Evolutionary conservation across 306 rosid genomes (phyloP).

Genomic region (Cucumis sativus): Cucumber_9930_V3 NC_026656.2:6491501-6492000

Average conservation of each 20-base stretch:
- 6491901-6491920: slow-evolving; percentile 90
- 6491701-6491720: slow-evolving; percentile 76
- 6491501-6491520: slow-evolving; percentile 99
- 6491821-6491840: neutral
- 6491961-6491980: slow-evolving; percentile 86
- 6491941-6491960: slow-evolving; percentile 90
- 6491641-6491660: slow-evolving; percentile 49
- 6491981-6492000: slow-evolving; percentile 78
- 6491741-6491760: slow-evolving; percentile 38
- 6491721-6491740: slow-evolving; percentile 42
- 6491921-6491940: slow-evolving; percentile 98
- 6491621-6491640: slow-evolving; percentile 48
- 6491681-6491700: slow-evolving; percentile 92
- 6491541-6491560: slow-evolving; percentile 89
- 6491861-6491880: slow-evolving; percentile 44
- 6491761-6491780: neutral
- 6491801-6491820: neutral
- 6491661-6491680: slow-evolving; percentile 89
- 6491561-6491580: slow-evolving; percentile 75
- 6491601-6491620: slow-evolving; percentile 54
- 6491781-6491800: neutral
- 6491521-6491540: slow-evolving; percentile 65
- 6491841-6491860: neutral
- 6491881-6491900: slow-evolving; percentile 77
- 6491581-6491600: slow-evolving; percentile 91